Evolutionary conservation across 1,284 basidiomycete species (phyloP).

Genomic region (Pseudozyma hubeiensis): DNA sequence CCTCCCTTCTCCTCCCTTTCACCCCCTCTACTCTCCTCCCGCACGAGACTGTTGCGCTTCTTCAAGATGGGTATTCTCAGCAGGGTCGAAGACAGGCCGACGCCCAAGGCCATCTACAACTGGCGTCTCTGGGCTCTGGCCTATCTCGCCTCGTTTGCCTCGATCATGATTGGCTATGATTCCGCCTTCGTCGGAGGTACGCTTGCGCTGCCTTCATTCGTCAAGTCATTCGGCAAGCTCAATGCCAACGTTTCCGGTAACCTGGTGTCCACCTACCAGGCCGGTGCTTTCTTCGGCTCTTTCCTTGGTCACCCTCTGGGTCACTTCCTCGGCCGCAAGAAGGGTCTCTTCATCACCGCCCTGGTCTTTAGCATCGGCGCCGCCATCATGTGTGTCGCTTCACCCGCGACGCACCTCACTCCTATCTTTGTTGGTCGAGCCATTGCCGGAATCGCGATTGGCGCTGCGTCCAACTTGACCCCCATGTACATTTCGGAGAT

Average conservation of each 20-base stretch:
- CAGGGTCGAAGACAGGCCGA: constrained; percentile 70
- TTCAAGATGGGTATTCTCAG: constrained; percentile 34
- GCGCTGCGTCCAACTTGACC: constrained; percentile 64
- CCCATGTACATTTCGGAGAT: constrained; percentile 70
- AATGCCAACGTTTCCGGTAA: constrained; percentile 70
- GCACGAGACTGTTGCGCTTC: neutral
- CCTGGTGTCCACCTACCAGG: constrained; percentile 73
- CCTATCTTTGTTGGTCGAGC: constrained; percentile 68
- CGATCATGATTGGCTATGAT: constrained; percentile 72
- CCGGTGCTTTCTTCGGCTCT: constrained; percentile 66
- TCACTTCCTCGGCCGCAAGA: constrained; percentile 41
- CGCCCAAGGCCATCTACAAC: constrained; percentile 72
- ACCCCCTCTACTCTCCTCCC: neutral
- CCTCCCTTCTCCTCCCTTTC: too few relatives aligned
- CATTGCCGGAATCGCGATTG: constrained; percentile 69
- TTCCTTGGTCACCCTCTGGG: constrained; percentile 47
- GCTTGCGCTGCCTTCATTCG: constrained; percentile 71
- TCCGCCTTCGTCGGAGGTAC: constrained; percentile 72
- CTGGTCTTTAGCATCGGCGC: constrained; percentile 63
- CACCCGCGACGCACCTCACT: constrained; percentile 33
- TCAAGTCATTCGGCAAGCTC: constrained; percentile 69
- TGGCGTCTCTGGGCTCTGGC: constrained; percentile 71
- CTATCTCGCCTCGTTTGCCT: constrained; percentile 70
- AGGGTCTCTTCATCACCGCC: constrained; percentile 45
- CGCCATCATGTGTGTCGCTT: constrained; percentile 55